phyloP scores from a whole-genome alignment of 2,329 filamentous ascomycete species.

The Rhynchosporium graminicola region DNA sequence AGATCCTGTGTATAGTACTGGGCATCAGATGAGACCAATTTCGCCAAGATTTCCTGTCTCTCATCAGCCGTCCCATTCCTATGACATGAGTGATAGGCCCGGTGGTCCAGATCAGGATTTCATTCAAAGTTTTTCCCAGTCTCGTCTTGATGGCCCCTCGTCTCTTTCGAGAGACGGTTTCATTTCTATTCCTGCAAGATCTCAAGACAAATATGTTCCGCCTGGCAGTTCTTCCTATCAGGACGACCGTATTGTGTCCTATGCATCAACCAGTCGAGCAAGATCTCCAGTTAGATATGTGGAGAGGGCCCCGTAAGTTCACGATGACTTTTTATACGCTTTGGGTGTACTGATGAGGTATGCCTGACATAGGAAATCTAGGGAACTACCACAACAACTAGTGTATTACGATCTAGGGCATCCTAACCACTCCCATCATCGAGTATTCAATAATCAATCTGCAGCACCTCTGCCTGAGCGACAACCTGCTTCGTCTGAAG shows the following conservation, averaged over 20 bases:
- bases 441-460: neutral
- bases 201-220: slow-evolving; percentile 24
- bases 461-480: neutral
- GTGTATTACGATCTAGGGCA: slow-evolving; percentile 10
- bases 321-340: neutral
- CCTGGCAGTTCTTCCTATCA: slow-evolving; percentile 24
- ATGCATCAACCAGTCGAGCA: slow-evolving; percentile 26
- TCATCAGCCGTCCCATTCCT: slow-evolving; percentile 31
- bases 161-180: slow-evolving; percentile 30
- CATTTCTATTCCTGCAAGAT: slow-evolving; percentile 30
- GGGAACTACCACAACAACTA: slow-evolving; percentile 20
- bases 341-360: slow-evolving; percentile 27
- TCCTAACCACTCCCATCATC: neutral
- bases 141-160: slow-evolving; percentile 32
- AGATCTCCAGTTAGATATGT: slow-evolving; percentile 34
- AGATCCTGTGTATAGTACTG: slow-evolving; percentile 24
- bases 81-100: slow-evolving; percentile 29
- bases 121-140: slow-evolving; percentile 38
- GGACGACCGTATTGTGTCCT: slow-evolving; percentile 30
- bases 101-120: slow-evolving; percentile 32
- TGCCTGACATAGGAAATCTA: slow-evolving; percentile 20
- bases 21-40: slow-evolving; percentile 23
- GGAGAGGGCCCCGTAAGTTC: slow-evolving; percentile 37
- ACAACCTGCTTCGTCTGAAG: slow-evolving; percentile 1
- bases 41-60: slow-evolving; percentile 31